Base-by-base conservation (phyloP, 805 yeast genomes). In the Crinitomyces ghanaensis region DNA sequence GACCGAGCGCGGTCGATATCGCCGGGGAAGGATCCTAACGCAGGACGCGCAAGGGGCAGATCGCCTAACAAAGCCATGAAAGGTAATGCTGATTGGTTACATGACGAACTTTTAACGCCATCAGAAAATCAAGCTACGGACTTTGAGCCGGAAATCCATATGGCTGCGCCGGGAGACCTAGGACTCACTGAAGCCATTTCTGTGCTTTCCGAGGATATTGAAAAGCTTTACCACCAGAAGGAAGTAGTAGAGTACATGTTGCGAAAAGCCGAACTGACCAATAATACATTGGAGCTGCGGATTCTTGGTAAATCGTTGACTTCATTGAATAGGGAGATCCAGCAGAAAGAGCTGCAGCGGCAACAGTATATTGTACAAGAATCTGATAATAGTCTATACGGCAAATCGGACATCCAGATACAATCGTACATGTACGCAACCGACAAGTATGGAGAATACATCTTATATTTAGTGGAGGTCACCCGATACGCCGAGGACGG, bases 301-400 rank as follows among this genome's bases (percentile, higher is more conserved):
- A 66, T 85, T 29, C 56, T 88, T 42, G 62, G 60, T 31, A 79
- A 77, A 46, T 84, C 95, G 0, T 70, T 71, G 30, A 44, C 66
- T 11, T 72, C 83, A 36, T 63, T 84, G 36, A 70, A 69, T 22
- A 63, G 79, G 39, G 96, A 86, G 48, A 65, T 84, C n/a, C 72
- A 71, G 31, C 52, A 74, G 2, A 80, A 79, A 43, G 86, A 81
- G 46, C 58, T 80, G 22, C 78, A 79, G 40, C 71, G 71, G 39
- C 93, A 83, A 42, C 95, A 82, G 50, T 77, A 73, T 44, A 69
- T 79, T 33, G 81, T 85, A 2, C 93, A 82, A 48, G 93, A 83
- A 42, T 77, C 71, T 46, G 88, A 80, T 26, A 80, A 77, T 49
- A 75, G 83, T 42, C 62, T 86, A 31, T 84, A 59, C 48, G 82